Evolutionary conservation across 1,284 basidiomycete genomes (phyloP), one percentile per base, ranked within the genome.

Genomic region (Leccinum variabile): DNA sequence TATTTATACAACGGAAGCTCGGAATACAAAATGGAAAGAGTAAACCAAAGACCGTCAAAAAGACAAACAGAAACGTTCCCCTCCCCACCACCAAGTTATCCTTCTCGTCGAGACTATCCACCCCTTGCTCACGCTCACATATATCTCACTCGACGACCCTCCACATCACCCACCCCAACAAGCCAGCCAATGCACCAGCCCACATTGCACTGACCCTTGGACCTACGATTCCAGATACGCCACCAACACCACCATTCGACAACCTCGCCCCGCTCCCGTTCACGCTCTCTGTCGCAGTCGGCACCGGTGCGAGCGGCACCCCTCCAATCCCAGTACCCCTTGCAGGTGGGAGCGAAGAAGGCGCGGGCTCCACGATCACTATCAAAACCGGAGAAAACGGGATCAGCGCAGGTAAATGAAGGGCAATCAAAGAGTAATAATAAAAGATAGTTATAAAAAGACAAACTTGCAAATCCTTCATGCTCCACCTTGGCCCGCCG

Each of bases 281-380:
- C 44, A 46, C 44, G 44, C 44, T 65, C 57, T 61, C 46, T 13
- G 69, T 72, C 18, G 16, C 62, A 0, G 64, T 58, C 5, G 70
- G 70, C 14, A 22, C 55, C n/a, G 57, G 54, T 10, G 72, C 71
- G 3, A 75, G 67, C 1, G 73, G 72, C 22, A 73, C 71, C 32
- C 71, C 74, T 5, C 68, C 71, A 22, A 74, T 52, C 2, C 73
- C 68, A 0, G 74, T 75, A 8, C 67, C 65, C 14, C 52, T 56
- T 0, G 68, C 22, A 58, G 65, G 65, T 28, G 63, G 63, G 44
- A 72, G 65, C 11, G 73, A 74, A 3, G 59, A 62, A 25, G 74
- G 71, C 5, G 72, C 64, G 0, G 65, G 65, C 18, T 72, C 71
- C 28, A 55, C 65, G 1, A 75, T 60, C 53, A 66, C 73, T 76